Conservation (phyloP, 2,329 filamentous ascomycete species). For the Ophiostoma novo-ulmi region DNA sequence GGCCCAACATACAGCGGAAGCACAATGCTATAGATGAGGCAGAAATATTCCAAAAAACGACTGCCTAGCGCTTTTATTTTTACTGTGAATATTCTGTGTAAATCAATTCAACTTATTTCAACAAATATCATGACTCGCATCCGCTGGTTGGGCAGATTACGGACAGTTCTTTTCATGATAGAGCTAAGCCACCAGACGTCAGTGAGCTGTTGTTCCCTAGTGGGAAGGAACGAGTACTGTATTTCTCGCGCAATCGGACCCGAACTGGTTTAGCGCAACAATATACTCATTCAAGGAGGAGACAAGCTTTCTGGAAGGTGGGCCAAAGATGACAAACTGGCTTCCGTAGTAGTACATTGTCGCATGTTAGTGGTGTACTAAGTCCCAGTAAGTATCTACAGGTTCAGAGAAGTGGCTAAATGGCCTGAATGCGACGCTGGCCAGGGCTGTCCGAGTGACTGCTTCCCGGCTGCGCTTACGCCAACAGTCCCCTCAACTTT, state of each 20-base stretch:
- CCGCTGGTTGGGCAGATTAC: not conserved
- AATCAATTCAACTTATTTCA: not conserved
- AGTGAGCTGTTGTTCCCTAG: not conserved
- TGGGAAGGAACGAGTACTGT: not conserved
- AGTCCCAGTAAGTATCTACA: not conserved
- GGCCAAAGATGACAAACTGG: not conserved
- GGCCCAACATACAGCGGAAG: not conserved
- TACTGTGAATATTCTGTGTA: not conserved
- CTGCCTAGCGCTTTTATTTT: not conserved
- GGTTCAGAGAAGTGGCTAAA: not conserved
- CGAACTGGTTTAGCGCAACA: not conserved
- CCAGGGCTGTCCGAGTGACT: not conserved
- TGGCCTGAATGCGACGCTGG: not conserved
- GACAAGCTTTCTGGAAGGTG: conserved; percentile 2
- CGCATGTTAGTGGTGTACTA: not conserved
- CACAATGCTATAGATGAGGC: not conserved
- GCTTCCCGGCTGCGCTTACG: not conserved
- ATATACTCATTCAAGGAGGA: not conserved
- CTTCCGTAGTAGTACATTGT: not conserved
- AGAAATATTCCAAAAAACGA: not conserved
- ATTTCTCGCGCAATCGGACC: not conserved
- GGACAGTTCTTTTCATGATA: not conserved
- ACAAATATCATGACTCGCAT: not conserved
- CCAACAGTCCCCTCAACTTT: not conserved
- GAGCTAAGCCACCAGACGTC: not conserved